Evolutionary conservation across 441 rosid genomes (phyloP), one percentile per base, ranked within the genome.

Genomic region (Syzygium malaccense): DNA sequence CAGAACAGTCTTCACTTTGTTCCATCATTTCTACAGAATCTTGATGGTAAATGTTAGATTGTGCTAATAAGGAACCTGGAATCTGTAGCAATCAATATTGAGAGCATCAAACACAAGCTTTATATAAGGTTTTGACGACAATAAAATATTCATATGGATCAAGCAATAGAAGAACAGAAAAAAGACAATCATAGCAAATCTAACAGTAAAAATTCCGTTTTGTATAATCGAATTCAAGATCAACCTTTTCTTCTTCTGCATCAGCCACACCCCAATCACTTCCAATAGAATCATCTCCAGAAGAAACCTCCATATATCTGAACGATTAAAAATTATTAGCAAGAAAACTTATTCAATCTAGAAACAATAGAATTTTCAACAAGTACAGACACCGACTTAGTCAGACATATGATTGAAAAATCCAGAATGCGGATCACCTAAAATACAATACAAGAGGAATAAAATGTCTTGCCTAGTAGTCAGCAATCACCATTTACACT

Each of bases 271-370:
- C 92, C 53, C 56, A 90, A 88, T 92, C 95, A 89, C 93, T 94
- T 90, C 90, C 86, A 87, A 23, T 91, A 86, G 96, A 89, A 86
- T 94, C 94, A 88, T 90, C 95, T 37, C 92, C 96, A 51, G 98
- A 92, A 51, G 97, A 94, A 87, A 90, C 87, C 87, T 97, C 99
- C 56, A 92, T 91, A 92, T 92, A 96, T 89, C 99, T 98, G 94
- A 62, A 88, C 85, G 86, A 89, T 32, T 79, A 20, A 86, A 58
- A 89, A 48, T 88, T 30, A 87, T 85, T 14, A 88, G 53, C n/a
- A 85, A 53, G 80, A 68, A 56, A 49, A 71, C 64, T 79, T 54
- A 85, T 37, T 56, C 53, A 48, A 83, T 89, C 66, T 87, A 85
- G 66, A 75, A 37, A 75, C 51, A 37, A 75, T 37, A 75, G 26